Evolutionary conservation across 345 rosid genomes (phyloP), one percentile per base, ranked within the genome.

Genomic region (Durio zibethinus): DNA sequence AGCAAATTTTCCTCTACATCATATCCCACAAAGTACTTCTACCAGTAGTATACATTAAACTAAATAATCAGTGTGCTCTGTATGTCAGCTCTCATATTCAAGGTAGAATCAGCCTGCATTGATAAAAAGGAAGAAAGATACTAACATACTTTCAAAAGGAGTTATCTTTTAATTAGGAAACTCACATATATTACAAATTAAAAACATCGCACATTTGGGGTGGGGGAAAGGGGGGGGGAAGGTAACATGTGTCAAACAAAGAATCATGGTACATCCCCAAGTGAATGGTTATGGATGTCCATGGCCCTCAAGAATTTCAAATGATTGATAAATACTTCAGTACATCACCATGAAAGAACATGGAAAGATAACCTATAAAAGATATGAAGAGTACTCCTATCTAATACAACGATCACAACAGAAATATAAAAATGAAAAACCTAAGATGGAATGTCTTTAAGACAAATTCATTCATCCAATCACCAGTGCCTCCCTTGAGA

Each of bases 401-500:
- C 45, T 54, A 20, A 50, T 31, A 71, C 61, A 10, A 31, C 27
- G 27, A 20, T 33, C 43, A 6, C 18, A 71, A 10, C 21, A 36
- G 56, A 5, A 71, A 31, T 31, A 31, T 31, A 50, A 43, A 52
- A 50, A 71, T 14, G 43, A 71, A 71, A 71, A 71, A 50, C 75
- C 61, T 71, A 71, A 71, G 60, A 48, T 18, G 40, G 18, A 18
- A 52, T 20, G 29, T 6, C 43, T 31, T 71, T 33, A 50, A 71
- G 75, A 29, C 56, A 48, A 63, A 66, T 54, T 45, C 74, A 81
- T 54, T 74, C 81, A 82, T 43, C 77, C 79, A 78, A 75, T 91
- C 92, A 97, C 97, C 97, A 90, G 76, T 89, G 98, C 91, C 93
- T 92, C 79, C 92, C 98, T 35, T 97, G 97, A 82, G 94, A 92